Evolutionary conservation across 2,329 filamentous ascomycete species (phyloP).

Genomic region (Cladobotryum mycophilum): DNA sequence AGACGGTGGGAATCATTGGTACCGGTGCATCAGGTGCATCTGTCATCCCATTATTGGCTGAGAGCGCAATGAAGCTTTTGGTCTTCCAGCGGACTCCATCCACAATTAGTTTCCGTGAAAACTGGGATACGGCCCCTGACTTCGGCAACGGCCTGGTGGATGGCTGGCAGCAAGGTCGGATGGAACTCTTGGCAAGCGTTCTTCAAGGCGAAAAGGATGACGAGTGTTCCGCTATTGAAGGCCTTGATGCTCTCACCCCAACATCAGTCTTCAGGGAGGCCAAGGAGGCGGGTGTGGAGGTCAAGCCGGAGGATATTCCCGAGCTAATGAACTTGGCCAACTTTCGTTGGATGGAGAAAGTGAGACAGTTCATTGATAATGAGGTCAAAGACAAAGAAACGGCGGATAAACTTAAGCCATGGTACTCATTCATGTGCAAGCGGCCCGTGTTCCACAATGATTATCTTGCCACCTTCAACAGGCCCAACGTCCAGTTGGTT

Average conservation of each 20-base stretch:
- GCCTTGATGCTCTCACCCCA: neutral
- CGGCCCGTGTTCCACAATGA: conserved; percentile 56
- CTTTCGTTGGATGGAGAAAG: conserved; percentile 26
- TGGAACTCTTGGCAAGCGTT: neutral
- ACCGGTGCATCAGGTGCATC: neutral
- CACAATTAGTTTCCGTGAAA: neutral
- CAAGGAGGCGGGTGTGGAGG: neutral
- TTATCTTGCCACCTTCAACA: conserved; percentile 54
- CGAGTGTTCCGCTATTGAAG: neutral
- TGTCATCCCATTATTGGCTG: neutral
- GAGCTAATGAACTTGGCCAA: conserved; percentile 33
- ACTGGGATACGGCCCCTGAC: neutral
- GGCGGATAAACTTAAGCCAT: conserved; percentile 48
- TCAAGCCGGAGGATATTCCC: conserved; percentile 14
- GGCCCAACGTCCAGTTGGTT: conserved; percentile 50
- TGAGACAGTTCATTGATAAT: conserved; percentile 40
- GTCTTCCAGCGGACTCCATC: neutral
- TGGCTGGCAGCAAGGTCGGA: neutral
- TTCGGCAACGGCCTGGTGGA: neutral
- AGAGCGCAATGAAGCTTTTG: neutral
- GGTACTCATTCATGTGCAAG: conserved; percentile 59
- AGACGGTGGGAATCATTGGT: neutral
- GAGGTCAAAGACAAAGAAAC: conserved; percentile 44
- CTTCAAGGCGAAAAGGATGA: neutral
- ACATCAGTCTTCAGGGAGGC: neutral